Conservation (phyloP, 108 stramenopile species). For the Cyclotella cryptica region DNA sequence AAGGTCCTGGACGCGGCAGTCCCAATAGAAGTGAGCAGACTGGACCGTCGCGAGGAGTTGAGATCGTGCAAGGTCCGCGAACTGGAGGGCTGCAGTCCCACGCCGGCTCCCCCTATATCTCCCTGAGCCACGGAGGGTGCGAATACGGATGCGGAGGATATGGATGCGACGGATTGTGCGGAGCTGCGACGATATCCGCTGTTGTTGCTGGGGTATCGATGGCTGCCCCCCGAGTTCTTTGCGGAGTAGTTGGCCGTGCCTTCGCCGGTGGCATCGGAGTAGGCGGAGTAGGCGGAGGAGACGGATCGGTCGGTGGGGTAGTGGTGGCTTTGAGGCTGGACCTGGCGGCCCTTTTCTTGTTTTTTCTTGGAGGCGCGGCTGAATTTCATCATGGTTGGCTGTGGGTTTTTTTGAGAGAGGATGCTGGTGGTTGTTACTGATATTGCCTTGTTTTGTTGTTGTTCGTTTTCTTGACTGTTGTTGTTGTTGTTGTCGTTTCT, state of each 20-base stretch:
- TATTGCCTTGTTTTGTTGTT: no score
- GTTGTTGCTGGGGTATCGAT: neutral
- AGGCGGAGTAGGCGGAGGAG: slow-evolving; percentile 36
- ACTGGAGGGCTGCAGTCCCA: slow-evolving; percentile 41
- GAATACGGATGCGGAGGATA: slow-evolving; percentile 15
- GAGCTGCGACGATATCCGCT: slow-evolving; percentile 16
- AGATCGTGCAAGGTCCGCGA: slow-evolving; percentile 32
- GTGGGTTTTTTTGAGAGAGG: no score
- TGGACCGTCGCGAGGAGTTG: slow-evolving; percentile 30
- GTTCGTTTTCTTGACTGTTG: no score
- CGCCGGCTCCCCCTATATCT: slow-evolving; percentile 4
- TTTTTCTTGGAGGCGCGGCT: slow-evolving; percentile 47
- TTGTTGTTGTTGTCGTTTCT: no score
- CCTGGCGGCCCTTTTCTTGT: slow-evolving; percentile 24
- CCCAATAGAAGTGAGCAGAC: slow-evolving; percentile 35
- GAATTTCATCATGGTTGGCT: slow-evolving; percentile 35
- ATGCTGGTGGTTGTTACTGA: no score
- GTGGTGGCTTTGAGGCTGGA: neutral
- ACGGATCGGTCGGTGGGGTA: slow-evolving; percentile 11
- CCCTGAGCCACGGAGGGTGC: neutral
- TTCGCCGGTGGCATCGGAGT: slow-evolving; percentile 17
- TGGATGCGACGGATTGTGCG: slow-evolving; percentile 25
- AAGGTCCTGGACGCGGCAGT: slow-evolving; percentile 50
- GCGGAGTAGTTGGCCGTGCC: neutral
- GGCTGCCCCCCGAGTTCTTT: neutral